Conservation (phyloP, 306 rosid species). For the Cucumis hystrix region DNA sequence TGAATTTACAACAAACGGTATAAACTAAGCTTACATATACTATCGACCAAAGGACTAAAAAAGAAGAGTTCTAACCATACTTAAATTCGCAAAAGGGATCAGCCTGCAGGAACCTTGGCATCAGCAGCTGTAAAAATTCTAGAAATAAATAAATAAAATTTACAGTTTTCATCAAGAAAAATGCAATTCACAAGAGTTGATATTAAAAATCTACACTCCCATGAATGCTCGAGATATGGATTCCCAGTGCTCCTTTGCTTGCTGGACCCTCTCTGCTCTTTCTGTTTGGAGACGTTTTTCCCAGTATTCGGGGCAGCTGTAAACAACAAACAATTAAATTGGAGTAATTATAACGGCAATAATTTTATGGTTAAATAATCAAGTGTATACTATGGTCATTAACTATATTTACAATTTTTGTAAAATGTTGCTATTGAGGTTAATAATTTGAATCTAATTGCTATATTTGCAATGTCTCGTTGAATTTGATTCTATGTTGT, state of each 20-base stretch:
- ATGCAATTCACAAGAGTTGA: background rate
- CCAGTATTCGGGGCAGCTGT: conserved; percentile 75
- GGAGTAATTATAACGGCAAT: no score
- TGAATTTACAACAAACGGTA: background rate
- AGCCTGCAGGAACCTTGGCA: background rate
- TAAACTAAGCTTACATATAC: background rate
- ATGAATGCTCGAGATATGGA: conserved; percentile 37
- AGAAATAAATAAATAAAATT: background rate
- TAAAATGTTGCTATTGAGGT: no score
- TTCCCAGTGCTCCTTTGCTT: conserved; percentile 79
- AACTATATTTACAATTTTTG: no score
- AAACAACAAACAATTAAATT: background rate
- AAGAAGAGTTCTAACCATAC: background rate
- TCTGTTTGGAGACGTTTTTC: conserved; percentile 49
- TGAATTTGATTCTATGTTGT: no score
- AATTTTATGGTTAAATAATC: no score
- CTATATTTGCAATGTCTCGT: no score
- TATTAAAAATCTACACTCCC: conserved; percentile 14
- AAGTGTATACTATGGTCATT: no score
- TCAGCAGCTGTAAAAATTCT: background rate
- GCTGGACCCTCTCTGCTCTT: conserved; percentile 61
- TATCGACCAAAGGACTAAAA: background rate
- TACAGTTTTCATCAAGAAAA: background rate
- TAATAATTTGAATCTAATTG: no score
- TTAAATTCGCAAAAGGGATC: background rate